phyloP scores from a whole-genome alignment of 257 asterid species.

The Echites panduratus region DNA sequence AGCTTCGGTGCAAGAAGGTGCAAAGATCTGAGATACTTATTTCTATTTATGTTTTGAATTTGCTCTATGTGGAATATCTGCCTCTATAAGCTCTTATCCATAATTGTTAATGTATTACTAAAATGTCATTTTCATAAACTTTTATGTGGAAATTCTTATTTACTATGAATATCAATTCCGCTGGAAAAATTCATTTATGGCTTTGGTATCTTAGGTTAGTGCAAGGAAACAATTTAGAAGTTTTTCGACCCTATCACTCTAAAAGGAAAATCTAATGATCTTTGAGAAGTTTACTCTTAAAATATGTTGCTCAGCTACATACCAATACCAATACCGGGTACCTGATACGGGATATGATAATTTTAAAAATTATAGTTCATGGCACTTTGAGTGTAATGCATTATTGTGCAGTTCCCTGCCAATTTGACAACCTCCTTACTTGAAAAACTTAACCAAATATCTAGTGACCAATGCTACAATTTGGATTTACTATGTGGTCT shows the following conservation, averaged over 20 bases:
- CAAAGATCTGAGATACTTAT: background rate
- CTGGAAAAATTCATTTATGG: background rate
- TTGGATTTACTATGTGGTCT: no score
- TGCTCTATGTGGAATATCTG: background rate
- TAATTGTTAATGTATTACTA: no score
- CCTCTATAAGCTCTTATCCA: background rate
- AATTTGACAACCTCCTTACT: background rate
- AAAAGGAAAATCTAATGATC: background rate
- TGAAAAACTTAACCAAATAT: background rate
- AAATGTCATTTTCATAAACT: background rate
- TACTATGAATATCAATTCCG: background rate
- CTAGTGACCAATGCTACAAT: background rate
- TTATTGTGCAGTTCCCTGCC: background rate
- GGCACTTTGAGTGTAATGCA: no score
- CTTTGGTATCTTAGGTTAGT: background rate
- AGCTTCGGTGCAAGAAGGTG: constrained; percentile 41
- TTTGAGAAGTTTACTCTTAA: no score
- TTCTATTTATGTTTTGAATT: background rate
- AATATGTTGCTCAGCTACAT: no score
- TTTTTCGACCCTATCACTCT: background rate
- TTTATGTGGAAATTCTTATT: background rate
- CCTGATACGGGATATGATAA: no score
- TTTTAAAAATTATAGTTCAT: no score
- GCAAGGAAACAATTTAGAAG: background rate
- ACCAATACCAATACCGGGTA: no score